phyloP scores from a whole-genome alignment of 148 eudicot species.

The Amaranthus palmeri region DNA sequence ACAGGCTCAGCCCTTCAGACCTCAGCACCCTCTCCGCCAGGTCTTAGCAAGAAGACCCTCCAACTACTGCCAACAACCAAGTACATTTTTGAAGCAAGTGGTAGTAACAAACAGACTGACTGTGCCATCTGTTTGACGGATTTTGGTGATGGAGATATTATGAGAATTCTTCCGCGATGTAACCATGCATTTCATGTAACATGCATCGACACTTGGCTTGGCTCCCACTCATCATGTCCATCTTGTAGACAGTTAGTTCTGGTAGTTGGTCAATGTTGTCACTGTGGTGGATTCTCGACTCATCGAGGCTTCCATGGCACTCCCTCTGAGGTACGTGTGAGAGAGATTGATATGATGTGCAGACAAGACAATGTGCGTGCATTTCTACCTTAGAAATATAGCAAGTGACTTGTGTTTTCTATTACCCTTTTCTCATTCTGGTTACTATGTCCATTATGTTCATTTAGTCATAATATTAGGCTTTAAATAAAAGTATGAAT shows the following conservation, averaged over 20 bases:
- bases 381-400: slow-evolving; percentile 28
- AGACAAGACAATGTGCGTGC: slow-evolving; percentile 30
- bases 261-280: slow-evolving; percentile 37
- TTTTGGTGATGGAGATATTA: slow-evolving; percentile 49
- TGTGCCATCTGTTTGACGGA: slow-evolving; percentile 59
- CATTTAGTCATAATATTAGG: not conserved
- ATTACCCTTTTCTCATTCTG: not conserved
- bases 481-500: not conserved
- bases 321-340: slow-evolving; percentile 14
- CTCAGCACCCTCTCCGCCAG: slow-evolving; percentile 40
- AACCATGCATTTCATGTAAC: slow-evolving; percentile 57
- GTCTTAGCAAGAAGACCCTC: slow-evolving; percentile 48
- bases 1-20: slow-evolving; percentile 7
- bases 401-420: not conserved
- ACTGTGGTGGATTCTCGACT: slow-evolving; percentile 41
- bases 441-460: not conserved
- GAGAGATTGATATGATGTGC: slow-evolving; percentile 21
- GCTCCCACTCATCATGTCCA: slow-evolving; percentile 61
- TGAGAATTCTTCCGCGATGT: slow-evolving; percentile 53
- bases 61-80: slow-evolving; percentile 43
- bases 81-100: slow-evolving; percentile 25
- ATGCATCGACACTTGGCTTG: slow-evolving; percentile 69
- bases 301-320: slow-evolving; percentile 21
- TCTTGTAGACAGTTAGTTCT: slow-evolving; percentile 54
- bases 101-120: slow-evolving; percentile 31